Percentiles rank a stretch among this genome's conserved stretches.
phyloP scores from a whole-genome alignment of 768 basidiomycete genomes.

The Serendipita sp. region DNA sequence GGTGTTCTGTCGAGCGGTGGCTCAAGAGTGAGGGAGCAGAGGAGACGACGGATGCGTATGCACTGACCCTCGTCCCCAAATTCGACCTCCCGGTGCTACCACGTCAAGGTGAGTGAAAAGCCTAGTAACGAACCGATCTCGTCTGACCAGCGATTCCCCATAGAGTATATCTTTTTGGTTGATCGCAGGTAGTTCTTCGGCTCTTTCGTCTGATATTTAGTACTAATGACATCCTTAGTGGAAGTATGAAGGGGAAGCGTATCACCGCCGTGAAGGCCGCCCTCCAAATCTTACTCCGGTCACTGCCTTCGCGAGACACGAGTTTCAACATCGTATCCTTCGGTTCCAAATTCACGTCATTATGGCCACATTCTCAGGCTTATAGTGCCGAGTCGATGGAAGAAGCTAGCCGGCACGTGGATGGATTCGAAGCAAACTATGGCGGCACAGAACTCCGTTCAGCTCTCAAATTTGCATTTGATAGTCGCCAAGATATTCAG shows the following conservation, averaged over 20 bases:
- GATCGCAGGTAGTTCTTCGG: slow-evolving; percentile 26
- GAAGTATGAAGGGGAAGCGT: slow-evolving; percentile 30
- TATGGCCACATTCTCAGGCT: slow-evolving; percentile 3
- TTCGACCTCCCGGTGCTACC: slow-evolving; percentile 28
- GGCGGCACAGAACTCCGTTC: slow-evolving; percentile 12
- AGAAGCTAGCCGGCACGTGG: slow-evolving; percentile 11
- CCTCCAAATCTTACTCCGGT: slow-evolving; percentile 29
- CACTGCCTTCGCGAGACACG: slow-evolving; percentile 31
- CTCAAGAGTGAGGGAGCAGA: slow-evolving; percentile 22
- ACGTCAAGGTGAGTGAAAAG: neutral
- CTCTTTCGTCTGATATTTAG: too few relatives aligned
- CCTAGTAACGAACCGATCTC: neutral
- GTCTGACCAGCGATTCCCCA: neutral
- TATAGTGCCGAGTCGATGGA: slow-evolving; percentile 7
- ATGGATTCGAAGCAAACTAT: slow-evolving; percentile 9
- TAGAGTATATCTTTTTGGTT: slow-evolving; percentile 44
- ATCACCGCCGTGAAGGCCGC: slow-evolving; percentile 24
- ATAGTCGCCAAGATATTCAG: neutral
- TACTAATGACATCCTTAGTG: slow-evolving; percentile 15
- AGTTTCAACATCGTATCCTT: slow-evolving; percentile 38
- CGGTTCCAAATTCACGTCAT: neutral
- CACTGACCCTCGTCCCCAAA: slow-evolving; percentile 37
- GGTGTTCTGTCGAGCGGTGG: slow-evolving; percentile 39
- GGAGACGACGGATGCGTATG: slow-evolving; percentile 33
- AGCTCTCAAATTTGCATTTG: neutral